Evolutionary conservation across 2,329 filamentous ascomycete species (phyloP).

Genomic region (Fusarium sarcochroum): DNA sequence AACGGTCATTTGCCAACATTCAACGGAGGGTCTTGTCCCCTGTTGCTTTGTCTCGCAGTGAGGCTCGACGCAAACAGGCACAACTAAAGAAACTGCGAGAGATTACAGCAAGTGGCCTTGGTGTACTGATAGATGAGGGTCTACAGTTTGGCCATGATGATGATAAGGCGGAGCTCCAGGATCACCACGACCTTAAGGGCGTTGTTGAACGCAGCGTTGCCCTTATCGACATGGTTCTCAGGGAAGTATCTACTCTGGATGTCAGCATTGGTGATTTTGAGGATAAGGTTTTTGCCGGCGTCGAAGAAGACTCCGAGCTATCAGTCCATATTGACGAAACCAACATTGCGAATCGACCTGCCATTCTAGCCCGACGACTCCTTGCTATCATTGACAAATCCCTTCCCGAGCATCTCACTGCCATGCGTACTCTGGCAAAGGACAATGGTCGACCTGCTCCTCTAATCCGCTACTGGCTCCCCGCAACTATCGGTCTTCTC

Average conservation of each 20-base stretch:
- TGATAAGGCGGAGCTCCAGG: conserved; percentile 67
- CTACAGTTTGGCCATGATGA: conserved; percentile 76
- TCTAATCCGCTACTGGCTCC: conserved; percentile 90
- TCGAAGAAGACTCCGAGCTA: conserved; percentile 73
- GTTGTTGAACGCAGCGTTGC: conserved; percentile 85
- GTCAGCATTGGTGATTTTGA: conserved; percentile 74
- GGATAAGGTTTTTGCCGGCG: conserved; percentile 73
- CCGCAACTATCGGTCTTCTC: conserved; percentile 76
- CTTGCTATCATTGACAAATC: conserved; percentile 77
- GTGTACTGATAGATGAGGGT: conserved; percentile 89
- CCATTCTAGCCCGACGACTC: conserved; percentile 76
- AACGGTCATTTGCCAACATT: conserved; percentile 79
- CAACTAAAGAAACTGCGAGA: conserved; percentile 80
- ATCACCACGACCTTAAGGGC: conserved; percentile 72
- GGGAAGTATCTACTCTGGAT: conserved; percentile 76
- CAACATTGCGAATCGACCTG: conserved; percentile 63
- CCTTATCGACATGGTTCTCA: conserved; percentile 88
- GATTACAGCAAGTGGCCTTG: conserved; percentile 87
- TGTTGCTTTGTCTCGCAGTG: conserved; percentile 79
- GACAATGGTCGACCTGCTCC: conserved; percentile 82
- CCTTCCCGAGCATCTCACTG: conserved; percentile 75
- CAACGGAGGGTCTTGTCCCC: conserved; percentile 82
- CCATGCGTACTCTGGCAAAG: conserved; percentile 68
- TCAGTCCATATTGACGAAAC: conserved; percentile 66
- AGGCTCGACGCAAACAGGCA: conserved; percentile 81